Conservation (phyloP, 2,329 filamentous ascomycete genomes). For the Blastomyces gilchristii region DNA sequence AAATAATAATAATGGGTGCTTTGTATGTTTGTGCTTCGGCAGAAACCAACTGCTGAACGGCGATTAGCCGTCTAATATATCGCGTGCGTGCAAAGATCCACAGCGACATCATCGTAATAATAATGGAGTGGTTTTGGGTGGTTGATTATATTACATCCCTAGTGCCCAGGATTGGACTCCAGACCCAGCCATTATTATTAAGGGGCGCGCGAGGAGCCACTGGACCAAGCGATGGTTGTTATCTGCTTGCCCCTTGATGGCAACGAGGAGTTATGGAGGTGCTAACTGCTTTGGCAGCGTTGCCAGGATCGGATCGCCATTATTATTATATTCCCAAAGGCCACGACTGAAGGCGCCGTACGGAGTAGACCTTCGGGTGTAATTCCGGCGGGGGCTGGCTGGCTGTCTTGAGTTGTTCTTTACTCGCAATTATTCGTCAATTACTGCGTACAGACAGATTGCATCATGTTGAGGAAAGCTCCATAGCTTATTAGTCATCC, state of each 20-base stretch:
- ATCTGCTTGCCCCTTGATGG: background rate
- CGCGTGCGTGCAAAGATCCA: background rate
- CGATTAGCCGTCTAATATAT: background rate
- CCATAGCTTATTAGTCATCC: too few relatives aligned
- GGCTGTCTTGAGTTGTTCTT: too few relatives aligned
- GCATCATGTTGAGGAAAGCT: too few relatives aligned
- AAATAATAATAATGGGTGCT: background rate
- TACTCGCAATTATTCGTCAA: too few relatives aligned
- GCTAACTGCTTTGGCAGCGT: background rate
- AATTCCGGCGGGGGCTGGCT: too few relatives aligned
- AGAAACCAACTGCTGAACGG: too few relatives aligned
- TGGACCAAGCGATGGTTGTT: background rate
- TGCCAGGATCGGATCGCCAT: background rate
- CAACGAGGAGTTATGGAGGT: background rate
- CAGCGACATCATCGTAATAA: background rate
- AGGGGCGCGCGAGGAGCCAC: background rate
- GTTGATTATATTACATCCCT: background rate
- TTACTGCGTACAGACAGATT: too few relatives aligned
- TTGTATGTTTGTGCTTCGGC: background rate
- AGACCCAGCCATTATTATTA: background rate
- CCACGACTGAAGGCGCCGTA: too few relatives aligned
- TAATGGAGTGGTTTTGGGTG: background rate
- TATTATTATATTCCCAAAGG: too few relatives aligned
- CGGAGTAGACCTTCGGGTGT: too few relatives aligned
- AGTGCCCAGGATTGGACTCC: background rate